These are phyloP conservation scores for Priceomyces castillae DNA, from an alignment of 805 yeast genomes.

Conservation along the genomic window DNA sequence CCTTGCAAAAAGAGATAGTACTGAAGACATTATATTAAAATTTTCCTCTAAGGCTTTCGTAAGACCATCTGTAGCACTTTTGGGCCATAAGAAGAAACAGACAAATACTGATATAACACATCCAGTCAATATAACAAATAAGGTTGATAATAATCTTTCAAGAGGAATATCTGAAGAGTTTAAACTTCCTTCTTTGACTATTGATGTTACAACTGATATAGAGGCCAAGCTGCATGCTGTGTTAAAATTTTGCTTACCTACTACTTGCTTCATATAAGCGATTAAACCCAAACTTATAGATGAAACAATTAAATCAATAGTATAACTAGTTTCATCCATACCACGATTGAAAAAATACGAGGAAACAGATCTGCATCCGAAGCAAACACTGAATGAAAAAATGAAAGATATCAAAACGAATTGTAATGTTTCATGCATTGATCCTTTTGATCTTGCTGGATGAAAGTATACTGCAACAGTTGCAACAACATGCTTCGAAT, in stretches of 20 bases:
- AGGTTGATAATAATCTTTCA: constrained; percentile 50
- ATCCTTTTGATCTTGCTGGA: constrained; percentile 74
- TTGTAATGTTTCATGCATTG: constrained; percentile 70
- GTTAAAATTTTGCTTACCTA: constrained; percentile 66
- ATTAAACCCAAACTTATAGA: constrained; percentile 61
- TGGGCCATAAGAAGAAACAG: constrained; percentile 66
- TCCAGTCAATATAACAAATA: constrained; percentile 59
- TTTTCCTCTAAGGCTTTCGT: constrained; percentile 48
- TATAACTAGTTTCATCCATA: constrained; percentile 47
- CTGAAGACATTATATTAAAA: constrained; percentile 50
- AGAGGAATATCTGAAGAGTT: constrained; percentile 59
- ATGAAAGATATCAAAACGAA: constrained; percentile 56
- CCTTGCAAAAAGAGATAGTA: constrained; percentile 45
- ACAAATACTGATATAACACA: constrained; percentile 54
- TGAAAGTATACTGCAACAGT: constrained; percentile 85
- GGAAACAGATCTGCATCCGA: constrained; percentile 51
- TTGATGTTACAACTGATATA: constrained; percentile 64
- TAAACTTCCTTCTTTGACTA: constrained; percentile 70
- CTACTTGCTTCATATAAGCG: constrained; percentile 66
- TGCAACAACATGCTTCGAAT: constrained; percentile 77
- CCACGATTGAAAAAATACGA: constrained; percentile 44
- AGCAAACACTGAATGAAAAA: constrained; percentile 53
- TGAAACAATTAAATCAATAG: constrained; percentile 52
- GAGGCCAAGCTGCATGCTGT: constrained; percentile 80
- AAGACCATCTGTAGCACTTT: constrained; percentile 48